These are phyloP conservation scores for Crithidia thermophila DNA, from an alignment of 208 protist genomes.

Conservation along the genomic window DNA sequence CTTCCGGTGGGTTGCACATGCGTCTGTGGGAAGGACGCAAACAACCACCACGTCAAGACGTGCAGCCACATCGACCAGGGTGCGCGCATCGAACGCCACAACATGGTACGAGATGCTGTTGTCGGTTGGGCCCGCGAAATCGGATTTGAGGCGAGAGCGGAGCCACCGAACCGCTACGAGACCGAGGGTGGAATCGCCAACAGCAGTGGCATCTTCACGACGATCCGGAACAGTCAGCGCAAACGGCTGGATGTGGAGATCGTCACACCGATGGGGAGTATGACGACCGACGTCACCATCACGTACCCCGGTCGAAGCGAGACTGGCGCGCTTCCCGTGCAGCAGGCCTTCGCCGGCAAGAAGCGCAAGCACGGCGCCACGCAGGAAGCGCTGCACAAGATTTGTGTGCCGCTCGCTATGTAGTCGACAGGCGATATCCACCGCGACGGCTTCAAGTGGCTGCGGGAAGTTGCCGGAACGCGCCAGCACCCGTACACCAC, in stretches of 20 bases:
- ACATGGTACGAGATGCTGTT: neutral
- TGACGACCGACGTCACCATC: neutral
- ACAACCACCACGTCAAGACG: neutral
- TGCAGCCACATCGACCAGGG: neutral
- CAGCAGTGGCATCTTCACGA: too few species aligned
- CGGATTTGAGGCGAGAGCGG: neutral
- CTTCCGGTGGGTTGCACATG: neutral
- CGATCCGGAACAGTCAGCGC: neutral
- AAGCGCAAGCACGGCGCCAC: neutral
- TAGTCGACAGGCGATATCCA: neutral
- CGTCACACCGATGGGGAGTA: neutral
- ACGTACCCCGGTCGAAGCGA: neutral
- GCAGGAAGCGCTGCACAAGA: neutral
- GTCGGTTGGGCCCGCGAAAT: neutral
- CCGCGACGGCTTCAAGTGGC: neutral
- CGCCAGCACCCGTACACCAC: neutral
- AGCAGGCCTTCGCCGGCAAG: neutral
- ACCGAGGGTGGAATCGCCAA: too few species aligned
- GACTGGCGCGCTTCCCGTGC: neutral
- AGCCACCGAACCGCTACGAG: neutral
- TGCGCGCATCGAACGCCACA: neutral
- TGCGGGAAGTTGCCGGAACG: neutral
- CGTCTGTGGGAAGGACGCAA: neutral
- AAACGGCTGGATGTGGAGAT: neutral
- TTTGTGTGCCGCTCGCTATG: neutral